Base-by-base conservation (phyloP, 306 rosid genomes). In the Gastrolobium bilobum region DNA sequence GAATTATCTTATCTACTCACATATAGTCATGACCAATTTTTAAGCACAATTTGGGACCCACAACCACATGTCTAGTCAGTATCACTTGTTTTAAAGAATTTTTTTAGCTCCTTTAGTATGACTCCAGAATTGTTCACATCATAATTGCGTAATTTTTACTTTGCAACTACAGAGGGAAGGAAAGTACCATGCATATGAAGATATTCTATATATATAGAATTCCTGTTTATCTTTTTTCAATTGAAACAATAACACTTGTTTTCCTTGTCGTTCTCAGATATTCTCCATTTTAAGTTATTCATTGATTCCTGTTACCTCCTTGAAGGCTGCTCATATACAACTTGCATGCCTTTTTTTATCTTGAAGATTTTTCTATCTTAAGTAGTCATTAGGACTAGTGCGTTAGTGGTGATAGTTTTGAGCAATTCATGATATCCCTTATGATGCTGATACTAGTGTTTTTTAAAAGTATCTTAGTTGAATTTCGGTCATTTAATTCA, bases 401-500 rank as follows among this genome's bases (percentile, higher is more conserved):
- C 29, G 66, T 40, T 56, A 56, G 7, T 40, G 42, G 38, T 20
- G 6, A 52, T 40, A 51, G 38, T 7, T 13, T n/a, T n/a, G n/a
- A n/a, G n/a, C n/a, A n/a, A n/a, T n/a, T n/a, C n/a, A n/a, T n/a
- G n/a, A n/a, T n/a, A n/a, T n/a, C n/a, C n/a, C n/a, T n/a, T n/a
- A n/a, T n/a, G n/a, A n/a, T n/a, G n/a, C n/a, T n/a, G n/a, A n/a
- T n/a, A n/a, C n/a, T n/a, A n/a, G n/a, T n/a, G n/a, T n/a, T n/a
- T n/a, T n/a, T n/a, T n/a, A n/a, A n/a, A n/a, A n/a, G n/a, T n/a
- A 31, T 59, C 40, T 43, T 62, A 4, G 34, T 51, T 35, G 50
- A 71, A 34, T 15, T 71, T 35, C 26, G 63, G 10, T 71, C 76
- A 20, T 70, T 51, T 70, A 35, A 7, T 70, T 35, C 64, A 3